phyloP scores from a whole-genome alignment of 2,329 filamentous ascomycete genomes.

The Byssoonygena ceratinophila region DNA sequence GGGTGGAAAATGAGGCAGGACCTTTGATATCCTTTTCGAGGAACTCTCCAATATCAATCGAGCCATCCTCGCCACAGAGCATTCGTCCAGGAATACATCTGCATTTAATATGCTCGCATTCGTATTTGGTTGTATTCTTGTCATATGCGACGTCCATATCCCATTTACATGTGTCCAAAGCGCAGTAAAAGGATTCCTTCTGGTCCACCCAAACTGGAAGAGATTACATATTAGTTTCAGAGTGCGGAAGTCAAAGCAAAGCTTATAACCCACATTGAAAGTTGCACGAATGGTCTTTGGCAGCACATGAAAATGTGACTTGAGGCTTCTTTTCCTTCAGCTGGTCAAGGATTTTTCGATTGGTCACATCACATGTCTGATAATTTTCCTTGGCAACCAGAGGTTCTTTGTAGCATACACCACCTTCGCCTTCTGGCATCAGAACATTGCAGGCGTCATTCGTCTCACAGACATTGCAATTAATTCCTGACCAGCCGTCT shows the following conservation, averaged over 20 bases:
- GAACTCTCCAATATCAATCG: constrained; percentile 86
- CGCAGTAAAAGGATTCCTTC: constrained; percentile 91
- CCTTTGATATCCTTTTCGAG: constrained; percentile 71
- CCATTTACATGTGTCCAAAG: constrained; percentile 69
- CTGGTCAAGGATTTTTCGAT: constrained; percentile 80
- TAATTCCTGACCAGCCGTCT: constrained; percentile 91
- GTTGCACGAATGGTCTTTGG: constrained; percentile 65
- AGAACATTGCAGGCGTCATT: constrained; percentile 76
- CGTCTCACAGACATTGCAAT: constrained; percentile 89
- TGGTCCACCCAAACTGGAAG: constrained; percentile 81
- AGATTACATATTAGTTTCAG: constrained; percentile 17
- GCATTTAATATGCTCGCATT: constrained; percentile 75
- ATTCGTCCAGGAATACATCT: constrained; percentile 82
- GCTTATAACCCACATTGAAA: constrained; percentile 65
- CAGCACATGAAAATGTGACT: constrained; percentile 86
- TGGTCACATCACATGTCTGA: constrained; percentile 96
- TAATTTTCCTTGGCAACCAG: constrained; percentile 89
- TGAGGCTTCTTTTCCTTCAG: constrained; percentile 77
- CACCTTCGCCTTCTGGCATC: constrained; percentile 71
- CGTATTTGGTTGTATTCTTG: constrained; percentile 73
- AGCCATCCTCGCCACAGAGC: constrained; percentile 84
- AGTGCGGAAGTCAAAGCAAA: background rate
- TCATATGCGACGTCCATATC: constrained; percentile 55
- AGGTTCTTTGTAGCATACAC: constrained; percentile 84
- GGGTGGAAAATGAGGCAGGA: constrained; percentile 71